These are phyloP conservation scores for Plasmodium ovale DNA, from an alignment of 169 alveolate species.

Conservation along the genomic window DNA sequence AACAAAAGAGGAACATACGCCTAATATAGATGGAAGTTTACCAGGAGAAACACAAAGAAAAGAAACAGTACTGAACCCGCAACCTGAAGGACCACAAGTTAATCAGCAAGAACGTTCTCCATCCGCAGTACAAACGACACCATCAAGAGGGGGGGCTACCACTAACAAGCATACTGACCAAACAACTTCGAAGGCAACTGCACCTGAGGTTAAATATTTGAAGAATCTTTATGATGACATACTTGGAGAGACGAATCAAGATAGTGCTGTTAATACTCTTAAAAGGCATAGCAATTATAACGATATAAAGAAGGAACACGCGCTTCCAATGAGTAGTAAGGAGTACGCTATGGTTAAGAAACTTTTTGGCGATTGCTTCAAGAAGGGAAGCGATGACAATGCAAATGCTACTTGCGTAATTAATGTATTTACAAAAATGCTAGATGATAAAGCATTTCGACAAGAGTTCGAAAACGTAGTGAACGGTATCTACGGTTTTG, in stretches of 20 bases:
- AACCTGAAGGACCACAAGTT: no score
- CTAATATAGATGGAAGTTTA: no score
- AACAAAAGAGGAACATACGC: no score
- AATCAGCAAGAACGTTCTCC: no score
- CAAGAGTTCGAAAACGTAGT: constrained; percentile 3
- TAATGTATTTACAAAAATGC: no score
- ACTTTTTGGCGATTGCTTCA: not conserved
- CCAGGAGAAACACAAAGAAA: no score
- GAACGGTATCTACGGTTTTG: constrained; percentile 24
- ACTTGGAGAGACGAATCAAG: not conserved
- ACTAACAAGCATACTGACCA: no score
- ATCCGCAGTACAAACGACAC: no score
- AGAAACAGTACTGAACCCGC: no score
- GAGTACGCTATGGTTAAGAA: constrained; percentile 5
- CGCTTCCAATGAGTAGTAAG: not conserved
- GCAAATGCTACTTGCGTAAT: not conserved
- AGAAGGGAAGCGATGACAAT: not conserved
- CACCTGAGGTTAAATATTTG: no score
- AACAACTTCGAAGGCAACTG: no score
- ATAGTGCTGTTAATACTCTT: not conserved
- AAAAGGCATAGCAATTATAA: not conserved
- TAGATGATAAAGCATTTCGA: constrained; percentile 16
- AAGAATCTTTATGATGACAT: constrained; percentile 8
- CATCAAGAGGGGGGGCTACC: no score
- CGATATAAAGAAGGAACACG: not conserved